Percentiles rank a stretch among this genome's conserved stretches.
Conservation (phyloP, 495 filamentous ascomycete species). For the Thermothielavioides terrestris region DNA sequence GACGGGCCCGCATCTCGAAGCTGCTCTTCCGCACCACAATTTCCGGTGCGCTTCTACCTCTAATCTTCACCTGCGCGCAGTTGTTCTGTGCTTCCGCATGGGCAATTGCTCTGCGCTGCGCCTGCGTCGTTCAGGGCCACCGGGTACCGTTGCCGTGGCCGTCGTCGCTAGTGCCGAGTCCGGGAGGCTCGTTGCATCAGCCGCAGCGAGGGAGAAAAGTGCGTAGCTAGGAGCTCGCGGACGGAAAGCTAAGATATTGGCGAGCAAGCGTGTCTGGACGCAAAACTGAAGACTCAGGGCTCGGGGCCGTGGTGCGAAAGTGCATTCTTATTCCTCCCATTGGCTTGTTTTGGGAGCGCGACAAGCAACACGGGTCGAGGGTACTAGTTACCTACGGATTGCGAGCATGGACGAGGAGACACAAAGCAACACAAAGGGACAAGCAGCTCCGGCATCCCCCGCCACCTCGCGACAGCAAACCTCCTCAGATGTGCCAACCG, state of each 20-base stretch:
- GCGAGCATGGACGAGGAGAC: neutral
- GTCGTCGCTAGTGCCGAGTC: neutral
- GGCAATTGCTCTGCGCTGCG: neutral
- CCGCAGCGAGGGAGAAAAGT: too few relatives aligned
- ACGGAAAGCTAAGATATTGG: neutral
- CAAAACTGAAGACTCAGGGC: neutral
- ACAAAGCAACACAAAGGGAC: neutral
- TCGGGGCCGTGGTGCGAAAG: neutral
- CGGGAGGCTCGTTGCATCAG: neutral
- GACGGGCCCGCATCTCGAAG: neutral
- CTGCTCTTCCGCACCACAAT: neutral
- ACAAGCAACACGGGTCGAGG: neutral
- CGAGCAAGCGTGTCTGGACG: neutral
- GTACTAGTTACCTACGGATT: too few relatives aligned
- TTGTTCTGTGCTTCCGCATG: neutral
- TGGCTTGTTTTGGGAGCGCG: too few relatives aligned
- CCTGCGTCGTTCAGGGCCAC: neutral
- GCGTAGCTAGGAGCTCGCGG: too few relatives aligned
- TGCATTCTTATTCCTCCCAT: neutral
- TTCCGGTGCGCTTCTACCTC: neutral
- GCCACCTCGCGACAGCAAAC: neutral
- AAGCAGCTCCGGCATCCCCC: neutral
- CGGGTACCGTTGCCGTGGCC: conserved; percentile 6
- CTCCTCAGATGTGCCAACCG: conserved; percentile 7
- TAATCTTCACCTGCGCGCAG: neutral